Percentiles rank a stretch among this genome's conserved stretches.
Evolutionary conservation across 2,329 filamentous ascomycete genomes (phyloP).

Genomic region (Fusarium abutilonis): DNA sequence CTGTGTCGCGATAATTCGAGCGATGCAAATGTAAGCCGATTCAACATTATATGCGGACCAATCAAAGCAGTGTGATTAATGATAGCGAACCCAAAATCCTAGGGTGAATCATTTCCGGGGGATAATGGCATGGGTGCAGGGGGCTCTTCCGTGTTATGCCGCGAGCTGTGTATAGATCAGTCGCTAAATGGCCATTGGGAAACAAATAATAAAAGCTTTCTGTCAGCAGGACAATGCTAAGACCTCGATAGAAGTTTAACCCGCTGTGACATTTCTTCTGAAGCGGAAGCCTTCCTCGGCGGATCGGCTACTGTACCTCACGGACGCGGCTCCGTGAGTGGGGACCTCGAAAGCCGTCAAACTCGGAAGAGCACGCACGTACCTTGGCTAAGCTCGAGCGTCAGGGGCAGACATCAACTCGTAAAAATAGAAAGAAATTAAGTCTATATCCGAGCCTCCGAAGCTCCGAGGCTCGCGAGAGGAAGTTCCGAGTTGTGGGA

Average conservation of each 20-base stretch:
- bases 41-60: conserved; percentile 23
- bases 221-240: neutral
- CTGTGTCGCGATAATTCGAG: neutral
- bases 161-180: neutral
- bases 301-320: conserved; percentile 7
- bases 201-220: neutral
- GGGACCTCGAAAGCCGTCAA: conserved; percentile 3
- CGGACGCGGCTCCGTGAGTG: conserved; percentile 38
- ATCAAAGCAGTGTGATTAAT: neutral
- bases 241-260: no score
- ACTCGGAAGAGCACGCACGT: conserved; percentile 11
- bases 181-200: neutral
- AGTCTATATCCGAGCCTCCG: conserved; percentile 37
- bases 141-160: conserved; percentile 6
- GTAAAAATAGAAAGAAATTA: neutral
- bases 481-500: conserved; percentile 21
- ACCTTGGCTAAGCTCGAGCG: conserved; percentile 10
- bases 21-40: neutral
- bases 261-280: no score
- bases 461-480: conserved; percentile 36
- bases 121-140: neutral
- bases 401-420: neutral
- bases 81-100: neutral
- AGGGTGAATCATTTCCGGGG: neutral
- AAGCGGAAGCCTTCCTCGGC: conserved; percentile 6